phyloP scores from a whole-genome alignment of 169 alveolate species.

The Plasmodium inui region DNA sequence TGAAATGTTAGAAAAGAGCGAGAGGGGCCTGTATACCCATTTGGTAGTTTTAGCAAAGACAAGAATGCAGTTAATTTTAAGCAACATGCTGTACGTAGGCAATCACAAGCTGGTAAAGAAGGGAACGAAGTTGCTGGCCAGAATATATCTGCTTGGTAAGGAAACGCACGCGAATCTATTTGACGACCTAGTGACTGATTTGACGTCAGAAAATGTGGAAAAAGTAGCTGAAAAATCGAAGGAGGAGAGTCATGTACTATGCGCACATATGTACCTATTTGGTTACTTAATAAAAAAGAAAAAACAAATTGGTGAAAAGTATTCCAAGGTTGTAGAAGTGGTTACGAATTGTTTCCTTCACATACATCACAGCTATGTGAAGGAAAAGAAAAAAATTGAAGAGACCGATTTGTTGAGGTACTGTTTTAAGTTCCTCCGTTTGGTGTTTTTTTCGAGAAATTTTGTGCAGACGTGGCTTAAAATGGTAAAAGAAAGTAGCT shows the following conservation, averaged over 20 bases:
- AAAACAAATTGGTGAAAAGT: conserved; percentile 25
- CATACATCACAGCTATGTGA: conserved; percentile 12
- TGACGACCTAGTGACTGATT: background rate
- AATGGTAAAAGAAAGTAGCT: conserved; percentile 4
- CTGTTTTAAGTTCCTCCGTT: conserved; percentile 34
- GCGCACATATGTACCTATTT: conserved; percentile 22
- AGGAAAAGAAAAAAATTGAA: background rate
- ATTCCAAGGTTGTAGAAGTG: conserved; percentile 16
- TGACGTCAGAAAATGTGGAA: background rate
- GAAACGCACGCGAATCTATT: background rate
- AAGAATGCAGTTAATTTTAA: conserved; percentile 18
- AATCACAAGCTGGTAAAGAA: conserved; percentile 8
- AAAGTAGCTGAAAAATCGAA: background rate
- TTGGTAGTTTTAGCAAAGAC: conserved; percentile 7
- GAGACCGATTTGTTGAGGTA: conserved; percentile 15
- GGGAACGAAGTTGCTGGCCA: conserved; percentile 13
- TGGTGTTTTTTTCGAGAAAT: conserved; percentile 25
- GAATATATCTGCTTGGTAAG: conserved; percentile 11
- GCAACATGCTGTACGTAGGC: conserved; percentile 2
- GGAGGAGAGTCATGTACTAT: background rate
- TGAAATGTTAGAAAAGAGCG: background rate
- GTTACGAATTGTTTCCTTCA: conserved; percentile 32
- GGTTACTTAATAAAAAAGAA: conserved; percentile 60
- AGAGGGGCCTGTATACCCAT: background rate
- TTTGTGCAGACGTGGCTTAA: conserved; percentile 30